A percentile compares a stretch with the other conserved stretches of the same genome.
phyloP scores from a whole-genome alignment of 2,329 filamentous ascomycete species.

The Ramularia endophylla region DNA sequence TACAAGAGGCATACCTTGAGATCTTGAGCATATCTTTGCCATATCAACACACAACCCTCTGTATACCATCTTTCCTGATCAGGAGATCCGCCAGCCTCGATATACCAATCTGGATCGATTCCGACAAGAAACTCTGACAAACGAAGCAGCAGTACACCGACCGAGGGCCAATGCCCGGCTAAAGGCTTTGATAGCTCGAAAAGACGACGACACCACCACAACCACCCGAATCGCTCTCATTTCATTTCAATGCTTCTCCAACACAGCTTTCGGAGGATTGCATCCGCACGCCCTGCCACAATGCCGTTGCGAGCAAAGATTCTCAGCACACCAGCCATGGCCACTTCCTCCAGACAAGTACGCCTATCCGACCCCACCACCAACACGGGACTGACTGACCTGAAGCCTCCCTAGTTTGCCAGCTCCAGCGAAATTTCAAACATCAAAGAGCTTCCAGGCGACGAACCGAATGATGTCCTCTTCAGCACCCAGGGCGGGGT shows the following conservation, averaged over 20 bases:
- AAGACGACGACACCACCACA: not conserved
- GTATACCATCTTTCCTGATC: not conserved
- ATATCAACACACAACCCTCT: too few relatives aligned
- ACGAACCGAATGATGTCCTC: conserved; percentile 84
- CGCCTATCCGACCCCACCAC: not conserved
- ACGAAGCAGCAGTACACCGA: too few relatives aligned
- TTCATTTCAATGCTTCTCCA: conserved; percentile 41
- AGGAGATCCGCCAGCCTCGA: too few relatives aligned
- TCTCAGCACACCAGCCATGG: conserved; percentile 48
- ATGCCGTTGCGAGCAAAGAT: conserved; percentile 84
- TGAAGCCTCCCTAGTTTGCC: conserved; percentile 24
- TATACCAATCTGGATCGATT: too few relatives aligned
- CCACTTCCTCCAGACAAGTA: conserved; percentile 46
- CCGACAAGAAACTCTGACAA: too few relatives aligned
- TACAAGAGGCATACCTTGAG: too few relatives aligned
- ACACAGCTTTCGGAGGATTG: conserved; percentile 34
- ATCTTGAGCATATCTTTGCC: too few relatives aligned
- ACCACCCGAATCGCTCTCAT: not conserved
- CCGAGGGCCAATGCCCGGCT: too few relatives aligned
- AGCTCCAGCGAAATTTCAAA: conserved; percentile 24
- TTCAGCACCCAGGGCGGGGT: conserved; percentile 87
- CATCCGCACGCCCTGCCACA: conserved; percentile 34
- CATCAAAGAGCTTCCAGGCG: conserved; percentile 56
- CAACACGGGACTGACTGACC: conserved; percentile 32
- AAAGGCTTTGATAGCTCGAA: conserved; percentile 11